These are phyloP conservation scores for Scutellaria galericulata DNA, from an alignment of 257 asterid species.

Conservation along the genomic window DNA sequence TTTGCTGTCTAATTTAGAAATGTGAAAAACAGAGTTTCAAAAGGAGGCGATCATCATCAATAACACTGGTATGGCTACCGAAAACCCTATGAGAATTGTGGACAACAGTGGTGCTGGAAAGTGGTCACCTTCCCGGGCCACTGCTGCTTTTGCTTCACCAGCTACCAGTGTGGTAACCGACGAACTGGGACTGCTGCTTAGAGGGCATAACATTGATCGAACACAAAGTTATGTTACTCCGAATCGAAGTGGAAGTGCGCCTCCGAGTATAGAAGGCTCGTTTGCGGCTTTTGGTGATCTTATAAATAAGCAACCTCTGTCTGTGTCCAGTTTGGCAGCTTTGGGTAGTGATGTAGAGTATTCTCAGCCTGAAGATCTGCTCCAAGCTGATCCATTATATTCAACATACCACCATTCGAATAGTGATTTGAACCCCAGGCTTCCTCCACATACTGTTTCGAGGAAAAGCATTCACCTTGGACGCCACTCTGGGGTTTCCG, in stretches of 20 bases:
- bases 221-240: slow-evolving; percentile 55
- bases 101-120: slow-evolving; percentile 57
- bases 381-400: slow-evolving; percentile 48
- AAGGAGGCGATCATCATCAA: slow-evolving; percentile 22
- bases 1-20: slow-evolving; percentile 40
- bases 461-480: slow-evolving; percentile 49
- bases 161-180: slow-evolving; percentile 51
- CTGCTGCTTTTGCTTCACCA: slow-evolving; percentile 51
- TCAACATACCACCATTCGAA: slow-evolving; percentile 43
- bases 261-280: slow-evolving; percentile 88
- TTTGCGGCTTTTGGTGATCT: slow-evolving; percentile 63
- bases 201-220: slow-evolving; percentile 53
- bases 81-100: slow-evolving; percentile 72
- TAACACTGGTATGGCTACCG: slow-evolving; percentile 70
- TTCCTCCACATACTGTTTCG: slow-evolving; percentile 51
- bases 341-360: slow-evolving; percentile 39
- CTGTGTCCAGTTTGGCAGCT: slow-evolving; percentile 42
- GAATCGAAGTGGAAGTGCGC: slow-evolving; percentile 89
- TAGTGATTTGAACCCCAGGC: slow-evolving; percentile 48
- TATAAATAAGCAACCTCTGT: slow-evolving; percentile 38
- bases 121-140: slow-evolving; percentile 65
- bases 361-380: slow-evolving; percentile 46
- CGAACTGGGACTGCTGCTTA: slow-evolving; percentile 70
- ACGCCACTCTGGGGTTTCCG: slow-evolving; percentile 45
- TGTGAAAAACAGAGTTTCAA: slow-evolving; percentile 38